Base-by-base conservation (phyloP, 176 grass and related monocot species). In the Metroxylon sagu region DNA sequence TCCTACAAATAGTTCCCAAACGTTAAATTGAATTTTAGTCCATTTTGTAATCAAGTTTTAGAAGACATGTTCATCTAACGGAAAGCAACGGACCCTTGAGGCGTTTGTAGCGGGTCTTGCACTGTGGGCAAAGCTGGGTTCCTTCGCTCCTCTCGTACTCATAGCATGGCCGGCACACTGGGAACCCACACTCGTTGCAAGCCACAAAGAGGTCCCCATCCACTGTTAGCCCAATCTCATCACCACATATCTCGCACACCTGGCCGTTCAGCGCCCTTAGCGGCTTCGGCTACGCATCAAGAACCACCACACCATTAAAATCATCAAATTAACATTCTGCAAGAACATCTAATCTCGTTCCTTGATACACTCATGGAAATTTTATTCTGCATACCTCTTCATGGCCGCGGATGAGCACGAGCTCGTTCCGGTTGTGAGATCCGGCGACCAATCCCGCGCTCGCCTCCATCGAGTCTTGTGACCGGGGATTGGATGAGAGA, bases 91-190 rank as follows among this genome's bases (percentile, higher is more conserved):
- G 74, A 87, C 88, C 93, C 71, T 98, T 98, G 78, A 92, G 76
- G 15, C 93, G 87, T 76, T 92, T 98, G 88, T 98, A 98, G 4
- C 93, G 87, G n/a, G 94, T 98, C 76, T 83, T 89, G 88, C 94
- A 98, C 68, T 93, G 94, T 3, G 94, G 93, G 54, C 93, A 98
- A 59, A 85, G 69, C 73, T 98, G 93, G 28, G 93, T 98, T 60
- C 93, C 93, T 76, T 98, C 93, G 16, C 93, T 73, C 48, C 94
- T 79, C 82, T 98, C 94, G 29, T 98, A 98, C 79, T 98, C 94
- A 59, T 98, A 98, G 85, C 94, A 93, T 3, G 88, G 88, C 29
- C 94, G 80, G 85, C 94, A 98, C 15, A 92, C 94, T 1, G 93
- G 94, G 77, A 98, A 93, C 27, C 94, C 94, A 50, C 94, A 98